phyloP scores from a whole-genome alignment of 352 stramenopile species.

The Plasmopara viticola region DNA sequence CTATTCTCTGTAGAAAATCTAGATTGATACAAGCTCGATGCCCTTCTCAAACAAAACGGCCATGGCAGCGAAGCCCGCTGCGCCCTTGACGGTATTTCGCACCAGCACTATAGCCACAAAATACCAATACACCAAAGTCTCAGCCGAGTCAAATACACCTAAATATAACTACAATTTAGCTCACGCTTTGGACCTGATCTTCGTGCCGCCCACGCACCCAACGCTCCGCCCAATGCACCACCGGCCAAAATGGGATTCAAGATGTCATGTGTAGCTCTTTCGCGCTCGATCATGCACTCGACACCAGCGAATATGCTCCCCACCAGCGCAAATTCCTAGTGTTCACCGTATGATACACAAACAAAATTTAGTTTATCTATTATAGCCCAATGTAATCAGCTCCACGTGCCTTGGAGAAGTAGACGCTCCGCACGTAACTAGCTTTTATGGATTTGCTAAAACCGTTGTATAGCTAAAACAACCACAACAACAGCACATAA shows the following conservation, averaged over 20 bases:
- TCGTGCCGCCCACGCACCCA: slow-evolving; percentile 64
- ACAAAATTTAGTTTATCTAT: no score
- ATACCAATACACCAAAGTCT: not conserved
- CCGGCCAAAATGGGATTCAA: slow-evolving; percentile 73
- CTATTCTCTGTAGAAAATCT: slow-evolving; percentile 3
- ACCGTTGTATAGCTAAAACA: slow-evolving; percentile 66
- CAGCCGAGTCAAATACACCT: not conserved
- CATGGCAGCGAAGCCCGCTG: slow-evolving; percentile 73
- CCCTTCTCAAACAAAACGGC: slow-evolving; percentile 83
- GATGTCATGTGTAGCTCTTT: slow-evolving; percentile 71
- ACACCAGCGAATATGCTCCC: slow-evolving; percentile 75
- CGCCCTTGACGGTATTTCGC: slow-evolving; percentile 68
- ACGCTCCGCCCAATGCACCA: slow-evolving; percentile 49
- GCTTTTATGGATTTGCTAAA: slow-evolving; percentile 79
- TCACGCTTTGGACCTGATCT: slow-evolving; percentile 56
- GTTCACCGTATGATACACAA: not conserved
- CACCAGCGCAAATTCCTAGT: slow-evolving; percentile 78
- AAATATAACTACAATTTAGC: slow-evolving; percentile 6
- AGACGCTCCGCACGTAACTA: slow-evolving; percentile 73
- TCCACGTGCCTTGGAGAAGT: slow-evolving; percentile 74
- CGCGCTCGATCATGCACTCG: slow-evolving; percentile 79
- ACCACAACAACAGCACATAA: not conserved
- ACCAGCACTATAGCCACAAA: slow-evolving; percentile 41
- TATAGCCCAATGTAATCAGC: not conserved
- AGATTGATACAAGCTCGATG: slow-evolving; percentile 52